These are phyloP conservation scores for Dactylellina cionopaga DNA, from an alignment of 2,329 filamentous ascomycete genomes.

Conservation along the genomic window DNA sequence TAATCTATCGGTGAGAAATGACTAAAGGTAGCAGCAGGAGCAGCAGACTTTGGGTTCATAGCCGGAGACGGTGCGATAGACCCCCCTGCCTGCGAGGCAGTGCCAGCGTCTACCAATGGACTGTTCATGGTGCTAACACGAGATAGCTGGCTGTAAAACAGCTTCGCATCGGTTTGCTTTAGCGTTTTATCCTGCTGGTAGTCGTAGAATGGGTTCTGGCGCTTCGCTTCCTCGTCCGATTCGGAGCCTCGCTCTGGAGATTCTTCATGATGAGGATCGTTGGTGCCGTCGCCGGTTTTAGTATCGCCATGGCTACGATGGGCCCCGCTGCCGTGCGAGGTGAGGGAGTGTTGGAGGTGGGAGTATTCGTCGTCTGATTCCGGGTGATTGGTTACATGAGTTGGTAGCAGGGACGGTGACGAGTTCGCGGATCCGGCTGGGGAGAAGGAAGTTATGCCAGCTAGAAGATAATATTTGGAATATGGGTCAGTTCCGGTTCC, in stretches of 20 bases:
- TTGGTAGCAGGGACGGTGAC: conserved; percentile 50
- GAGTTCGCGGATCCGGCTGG: conserved; percentile 47
- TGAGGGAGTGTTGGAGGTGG: conserved; percentile 40
- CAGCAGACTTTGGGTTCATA: conserved; percentile 63
- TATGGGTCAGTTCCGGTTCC: conserved; percentile 6
- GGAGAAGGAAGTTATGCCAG: conserved; percentile 51
- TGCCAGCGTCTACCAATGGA: conserved; percentile 41
- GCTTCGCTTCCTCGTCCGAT: conserved; percentile 59
- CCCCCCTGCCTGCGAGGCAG: conserved; percentile 13
- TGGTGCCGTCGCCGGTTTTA: conserved; percentile 3
- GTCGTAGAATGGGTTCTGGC: conserved; percentile 88
- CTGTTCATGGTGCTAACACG: conserved; percentile 60
- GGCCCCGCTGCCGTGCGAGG: conserved; percentile 38
- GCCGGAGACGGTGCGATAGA: conserved; percentile 36
- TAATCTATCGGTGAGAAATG: conserved; percentile 58
- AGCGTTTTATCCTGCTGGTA: conserved; percentile 92
- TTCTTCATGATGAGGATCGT: conserved; percentile 18
- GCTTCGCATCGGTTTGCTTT: conserved; percentile 91
- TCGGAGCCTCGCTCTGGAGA: conserved; percentile 43
- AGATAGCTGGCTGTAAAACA: conserved; percentile 80
- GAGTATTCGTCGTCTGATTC: conserved; percentile 49
- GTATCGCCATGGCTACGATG: not conserved
- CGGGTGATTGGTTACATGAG: conserved; percentile 51
- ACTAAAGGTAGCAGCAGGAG: conserved; percentile 61
- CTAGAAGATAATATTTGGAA: conserved; percentile 21